A percentile compares a stretch with the other conserved stretches of the same genome.
These are phyloP conservation scores for Trifolium subterraneum DNA, from an alignment of 306 rosid species.

Conservation along the genomic window DNA sequence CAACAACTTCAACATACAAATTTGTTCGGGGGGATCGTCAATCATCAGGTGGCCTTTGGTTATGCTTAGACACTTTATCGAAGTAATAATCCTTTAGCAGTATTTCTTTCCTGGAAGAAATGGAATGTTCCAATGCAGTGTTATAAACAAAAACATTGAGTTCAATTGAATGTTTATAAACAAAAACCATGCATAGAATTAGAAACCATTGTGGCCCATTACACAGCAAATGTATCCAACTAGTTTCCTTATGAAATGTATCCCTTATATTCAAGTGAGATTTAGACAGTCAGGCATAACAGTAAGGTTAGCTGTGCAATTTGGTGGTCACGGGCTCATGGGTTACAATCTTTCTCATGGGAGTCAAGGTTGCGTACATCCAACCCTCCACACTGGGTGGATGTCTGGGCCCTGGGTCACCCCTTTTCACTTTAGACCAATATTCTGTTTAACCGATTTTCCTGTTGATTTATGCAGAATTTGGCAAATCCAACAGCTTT, in stretches of 20 bases:
- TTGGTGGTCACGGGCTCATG: not conserved
- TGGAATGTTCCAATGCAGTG: not conserved
- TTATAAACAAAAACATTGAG: not conserved
- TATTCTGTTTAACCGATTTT: constrained; percentile 32
- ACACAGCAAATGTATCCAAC: too few species aligned
- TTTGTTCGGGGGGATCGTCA: not conserved
- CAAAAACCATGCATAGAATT: not conserved
- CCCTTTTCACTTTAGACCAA: not conserved
- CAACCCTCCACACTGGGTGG: not conserved
- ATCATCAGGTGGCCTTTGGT: not conserved
- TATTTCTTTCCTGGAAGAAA: not conserved
- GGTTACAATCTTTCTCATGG: not conserved
- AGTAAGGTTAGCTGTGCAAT: too few species aligned
- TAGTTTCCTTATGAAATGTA: too few species aligned
- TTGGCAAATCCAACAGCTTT: constrained; percentile 98
- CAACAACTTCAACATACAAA: too few species aligned
- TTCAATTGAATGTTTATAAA: not conserved
- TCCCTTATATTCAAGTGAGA: too few species aligned
- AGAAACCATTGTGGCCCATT: not conserved
- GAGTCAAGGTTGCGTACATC: not conserved
- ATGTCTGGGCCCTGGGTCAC: not conserved
- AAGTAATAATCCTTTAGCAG: not conserved
- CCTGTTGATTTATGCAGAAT: constrained; percentile 58
- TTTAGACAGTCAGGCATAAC: too few species aligned
- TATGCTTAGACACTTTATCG: not conserved